phyloP scores from a whole-genome alignment of 164 flowering plant species.

The Echeveria elegans region DNA sequence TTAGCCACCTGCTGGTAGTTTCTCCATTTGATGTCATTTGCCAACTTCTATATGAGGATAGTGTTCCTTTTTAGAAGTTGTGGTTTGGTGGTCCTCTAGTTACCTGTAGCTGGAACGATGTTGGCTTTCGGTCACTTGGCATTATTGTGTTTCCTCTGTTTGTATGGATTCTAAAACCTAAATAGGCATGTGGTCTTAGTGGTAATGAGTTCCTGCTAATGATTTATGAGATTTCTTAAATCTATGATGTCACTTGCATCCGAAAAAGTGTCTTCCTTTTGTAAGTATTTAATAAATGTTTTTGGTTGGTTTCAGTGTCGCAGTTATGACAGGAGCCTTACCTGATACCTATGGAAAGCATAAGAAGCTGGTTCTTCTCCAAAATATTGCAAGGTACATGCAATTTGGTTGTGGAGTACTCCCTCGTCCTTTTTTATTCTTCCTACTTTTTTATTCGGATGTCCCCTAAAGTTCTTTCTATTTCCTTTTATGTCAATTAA shows the following conservation, averaged over 20 bases:
- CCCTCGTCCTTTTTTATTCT: no score
- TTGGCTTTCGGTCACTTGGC: neutral
- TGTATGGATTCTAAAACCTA: neutral
- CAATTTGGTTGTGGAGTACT: conserved; percentile 77
- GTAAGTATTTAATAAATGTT: neutral
- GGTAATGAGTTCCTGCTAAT: neutral
- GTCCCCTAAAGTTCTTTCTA: no score
- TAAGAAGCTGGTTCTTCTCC: conserved; percentile 52
- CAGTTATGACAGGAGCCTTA: conserved; percentile 96
- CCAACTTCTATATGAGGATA: neutral
- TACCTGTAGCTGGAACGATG: neutral
- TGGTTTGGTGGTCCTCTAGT: neutral
- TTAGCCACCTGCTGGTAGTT: no score
- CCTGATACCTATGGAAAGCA: conserved; percentile 34
- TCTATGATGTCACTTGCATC: neutral
- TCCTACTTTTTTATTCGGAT: no score
- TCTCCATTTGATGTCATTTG: no score
- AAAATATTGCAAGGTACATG: conserved; percentile 72
- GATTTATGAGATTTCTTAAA: neutral
- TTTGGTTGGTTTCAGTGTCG: conserved; percentile 49
- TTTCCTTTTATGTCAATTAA: no score
- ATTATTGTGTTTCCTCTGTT: neutral
- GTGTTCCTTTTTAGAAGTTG: neutral
- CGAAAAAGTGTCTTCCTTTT: neutral
- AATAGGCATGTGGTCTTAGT: neutral